These are phyloP conservation scores for Backusella mclennaniae DNA, from an alignment of 192 early-diverging fungal genomes.

Conservation along the genomic window DNA sequence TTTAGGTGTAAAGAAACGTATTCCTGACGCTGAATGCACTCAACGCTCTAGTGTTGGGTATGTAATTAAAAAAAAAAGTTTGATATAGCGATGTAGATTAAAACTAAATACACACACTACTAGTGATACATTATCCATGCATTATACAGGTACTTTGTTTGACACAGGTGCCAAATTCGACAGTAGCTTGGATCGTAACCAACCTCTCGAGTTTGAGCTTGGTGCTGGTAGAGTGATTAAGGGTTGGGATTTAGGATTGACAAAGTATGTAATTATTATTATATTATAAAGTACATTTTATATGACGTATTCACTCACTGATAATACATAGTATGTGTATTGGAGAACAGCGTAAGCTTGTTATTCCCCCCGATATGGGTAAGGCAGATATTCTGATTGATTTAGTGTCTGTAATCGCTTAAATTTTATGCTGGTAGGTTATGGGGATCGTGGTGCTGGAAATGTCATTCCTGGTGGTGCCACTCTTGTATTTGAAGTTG, in stretches of 20 bases:
- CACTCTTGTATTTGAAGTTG: conserved; percentile 80
- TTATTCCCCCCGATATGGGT: conserved; percentile 65
- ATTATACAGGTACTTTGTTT: conserved; percentile 72
- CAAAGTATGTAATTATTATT: conserved; percentile 28
- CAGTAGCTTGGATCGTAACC: conserved; percentile 59
- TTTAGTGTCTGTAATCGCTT: not conserved
- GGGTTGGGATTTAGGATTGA: conserved; percentile 78
- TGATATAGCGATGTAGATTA: not conserved
- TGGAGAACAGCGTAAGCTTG: conserved; percentile 75
- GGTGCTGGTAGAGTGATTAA: conserved; percentile 74
- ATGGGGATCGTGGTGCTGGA: conserved; percentile 75
- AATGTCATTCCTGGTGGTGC: conserved; percentile 79
- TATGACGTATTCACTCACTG: not conserved
- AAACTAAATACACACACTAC: not conserved
- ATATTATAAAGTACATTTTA: not conserved
- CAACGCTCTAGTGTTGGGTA: conserved; percentile 42
- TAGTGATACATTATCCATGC: conserved; percentile 70
- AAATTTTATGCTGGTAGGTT: conserved; percentile 43
- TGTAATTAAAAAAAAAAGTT: not conserved
- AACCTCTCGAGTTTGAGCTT: conserved; percentile 71
- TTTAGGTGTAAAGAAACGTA: conserved; percentile 47
- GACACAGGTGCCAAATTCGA: conserved; percentile 71
- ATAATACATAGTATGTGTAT: conserved; percentile 62
- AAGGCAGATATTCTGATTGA: not conserved
- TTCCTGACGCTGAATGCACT: conserved; percentile 54